Evolutionary conservation across 2,329 filamentous ascomycete genomes (phyloP).

Genomic region (Raffaelea deltoideospora): DNA sequence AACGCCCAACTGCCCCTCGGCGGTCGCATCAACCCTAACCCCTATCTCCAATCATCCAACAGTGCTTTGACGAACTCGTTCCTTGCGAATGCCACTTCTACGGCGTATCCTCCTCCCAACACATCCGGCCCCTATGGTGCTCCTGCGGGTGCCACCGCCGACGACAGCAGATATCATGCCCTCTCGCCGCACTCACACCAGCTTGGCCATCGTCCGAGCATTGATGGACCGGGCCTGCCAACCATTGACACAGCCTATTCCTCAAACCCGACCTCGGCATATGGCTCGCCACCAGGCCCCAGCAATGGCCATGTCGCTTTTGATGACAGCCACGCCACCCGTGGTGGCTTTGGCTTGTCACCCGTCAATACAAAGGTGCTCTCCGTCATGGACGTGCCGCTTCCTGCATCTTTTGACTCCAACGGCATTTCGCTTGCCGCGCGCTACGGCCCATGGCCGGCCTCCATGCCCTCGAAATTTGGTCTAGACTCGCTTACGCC

Average conservation of each 20-base stretch:
- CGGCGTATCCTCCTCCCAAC: background rate
- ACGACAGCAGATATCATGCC: conserved; percentile 19
- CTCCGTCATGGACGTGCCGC: conserved; percentile 84
- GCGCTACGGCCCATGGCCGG: conserved; percentile 76
- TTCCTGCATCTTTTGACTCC: conserved; percentile 91
- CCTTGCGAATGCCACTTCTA: conserved; percentile 19
- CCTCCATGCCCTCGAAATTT: conserved; percentile 85
- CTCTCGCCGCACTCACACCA: conserved; percentile 10
- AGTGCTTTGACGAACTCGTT: conserved; percentile 61
- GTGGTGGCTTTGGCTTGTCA: conserved; percentile 61
- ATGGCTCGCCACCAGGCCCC: conserved; percentile 58
- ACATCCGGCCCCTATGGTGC: conserved; percentile 9
- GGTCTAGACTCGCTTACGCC: conserved; percentile 73
- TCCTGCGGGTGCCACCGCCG: conserved; percentile 20
- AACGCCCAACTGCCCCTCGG: conserved; percentile 41
- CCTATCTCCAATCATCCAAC: conserved; percentile 49
- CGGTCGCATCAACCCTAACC: conserved; percentile 51
- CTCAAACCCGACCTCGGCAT: conserved; percentile 42
- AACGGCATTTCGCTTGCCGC: conserved; percentile 89
- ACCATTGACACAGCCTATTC: conserved; percentile 43
- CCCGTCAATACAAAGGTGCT: conserved; percentile 55
- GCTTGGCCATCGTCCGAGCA: conserved; percentile 32
- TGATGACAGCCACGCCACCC: conserved; percentile 40
- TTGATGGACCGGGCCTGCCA: conserved; percentile 40
- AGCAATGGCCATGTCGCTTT: conserved; percentile 22